Percentiles rank a stretch among this genome's conserved stretches.
These are phyloP conservation scores for Neoscytalidium dimidiatum DNA, from an alignment of 2,329 filamentous ascomycete genomes.

Conservation along the genomic window DNA sequence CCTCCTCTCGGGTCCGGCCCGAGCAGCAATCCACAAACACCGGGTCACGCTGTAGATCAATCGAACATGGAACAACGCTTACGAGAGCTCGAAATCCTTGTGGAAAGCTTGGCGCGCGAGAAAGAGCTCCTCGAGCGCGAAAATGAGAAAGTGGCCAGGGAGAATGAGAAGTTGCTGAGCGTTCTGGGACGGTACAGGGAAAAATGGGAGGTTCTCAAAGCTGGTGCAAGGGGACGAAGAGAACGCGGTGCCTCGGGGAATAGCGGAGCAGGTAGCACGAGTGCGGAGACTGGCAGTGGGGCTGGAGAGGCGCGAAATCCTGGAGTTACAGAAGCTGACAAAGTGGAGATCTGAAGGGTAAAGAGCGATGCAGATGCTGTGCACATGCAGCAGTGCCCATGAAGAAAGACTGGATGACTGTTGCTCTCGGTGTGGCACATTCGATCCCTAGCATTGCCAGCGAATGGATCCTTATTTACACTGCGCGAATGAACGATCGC, in stretches of 20 bases:
- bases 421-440: neutral
- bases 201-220: slow-evolving; percentile 70
- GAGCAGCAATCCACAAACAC: slow-evolving; percentile 13
- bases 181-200: slow-evolving; percentile 61
- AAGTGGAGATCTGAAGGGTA: neutral
- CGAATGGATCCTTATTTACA: neutral
- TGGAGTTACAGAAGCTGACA: slow-evolving; percentile 9
- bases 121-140: slow-evolving; percentile 62
- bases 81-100: slow-evolving; percentile 64
- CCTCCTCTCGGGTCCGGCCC: slow-evolving; percentile 24
- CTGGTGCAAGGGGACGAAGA: slow-evolving; percentile 52
- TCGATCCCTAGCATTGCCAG: neutral
- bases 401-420: neutral
- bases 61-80: slow-evolving; percentile 19
- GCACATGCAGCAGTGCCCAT: neutral
- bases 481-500: neutral
- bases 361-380: neutral
- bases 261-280: slow-evolving; percentile 2
- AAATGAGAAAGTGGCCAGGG: slow-evolving; percentile 62
- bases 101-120: slow-evolving; percentile 60
- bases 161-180: slow-evolving; percentile 61
- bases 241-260: slow-evolving; percentile 11
- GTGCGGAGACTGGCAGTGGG: slow-evolving; percentile 8
- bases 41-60: slow-evolving; percentile 6
- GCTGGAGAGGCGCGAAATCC: slow-evolving; percentile 2